phyloP scores from a whole-genome alignment of 768 basidiomycete species.

The Boletellus ananas region DNA sequence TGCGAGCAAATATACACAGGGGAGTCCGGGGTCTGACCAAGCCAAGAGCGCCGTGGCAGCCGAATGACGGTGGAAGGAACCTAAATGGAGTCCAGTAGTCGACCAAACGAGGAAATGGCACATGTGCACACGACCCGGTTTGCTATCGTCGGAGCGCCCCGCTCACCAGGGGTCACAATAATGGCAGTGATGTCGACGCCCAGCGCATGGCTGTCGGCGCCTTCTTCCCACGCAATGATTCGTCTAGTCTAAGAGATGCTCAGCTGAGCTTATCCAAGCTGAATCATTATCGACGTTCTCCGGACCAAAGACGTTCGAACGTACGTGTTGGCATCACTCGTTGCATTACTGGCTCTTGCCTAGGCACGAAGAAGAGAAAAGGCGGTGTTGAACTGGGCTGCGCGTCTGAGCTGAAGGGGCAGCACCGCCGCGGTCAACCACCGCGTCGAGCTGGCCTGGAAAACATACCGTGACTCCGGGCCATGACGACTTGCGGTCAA shows the following conservation, averaged over 20 bases:
- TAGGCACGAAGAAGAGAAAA: neutral
- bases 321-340: neutral
- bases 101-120: too few relatives aligned
- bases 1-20: neutral
- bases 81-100: neutral
- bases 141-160: neutral
- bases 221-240: too few relatives aligned
- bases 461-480: too few relatives aligned
- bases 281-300: too few relatives aligned
- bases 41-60: neutral
- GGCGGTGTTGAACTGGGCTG: slow-evolving; percentile 6
- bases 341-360: too few relatives aligned
- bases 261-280: too few relatives aligned
- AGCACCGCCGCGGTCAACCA: too few relatives aligned
- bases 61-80: neutral
- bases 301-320: neutral
- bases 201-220: neutral
- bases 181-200: too few relatives aligned
- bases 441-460: too few relatives aligned
- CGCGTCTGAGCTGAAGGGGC: neutral
- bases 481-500: too few relatives aligned
- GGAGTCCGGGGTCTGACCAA: slow-evolving; percentile 17
- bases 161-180: neutral
- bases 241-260: too few relatives aligned
- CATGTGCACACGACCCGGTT: too few relatives aligned